Conservation (phyloP, 129 eudicot genomes). For the Centrapalus pauciflorus region DNA sequence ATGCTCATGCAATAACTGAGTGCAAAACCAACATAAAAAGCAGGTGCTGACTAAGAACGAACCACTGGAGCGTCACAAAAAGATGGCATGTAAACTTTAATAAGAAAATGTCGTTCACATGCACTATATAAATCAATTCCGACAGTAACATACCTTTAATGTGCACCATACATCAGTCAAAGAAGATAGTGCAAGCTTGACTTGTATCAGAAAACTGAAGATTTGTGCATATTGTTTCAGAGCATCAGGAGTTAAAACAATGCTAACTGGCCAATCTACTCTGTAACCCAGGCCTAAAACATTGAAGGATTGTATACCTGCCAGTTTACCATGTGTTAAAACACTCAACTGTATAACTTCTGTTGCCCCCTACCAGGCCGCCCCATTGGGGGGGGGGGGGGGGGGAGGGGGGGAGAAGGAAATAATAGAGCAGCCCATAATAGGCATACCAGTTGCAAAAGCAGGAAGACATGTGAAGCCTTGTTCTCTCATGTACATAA, state of each 20-base stretch:
- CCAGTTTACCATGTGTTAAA: neutral
- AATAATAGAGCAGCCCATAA: neutral
- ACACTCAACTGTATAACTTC: too few relatives aligned
- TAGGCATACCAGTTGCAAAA: slow-evolving; percentile 44
- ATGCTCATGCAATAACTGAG: too few relatives aligned
- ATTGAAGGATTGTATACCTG: slow-evolving; percentile 59
- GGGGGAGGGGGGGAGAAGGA: neutral
- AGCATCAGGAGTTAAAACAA: slow-evolving; percentile 51
- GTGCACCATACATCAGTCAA: slow-evolving; percentile 62
- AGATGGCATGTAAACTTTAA: too few relatives aligned
- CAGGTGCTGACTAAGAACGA: too few relatives aligned
- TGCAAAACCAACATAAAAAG: neutral
- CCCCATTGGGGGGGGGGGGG: neutral
- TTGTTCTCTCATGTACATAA: slow-evolving; percentile 35
- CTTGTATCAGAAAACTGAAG: slow-evolving; percentile 59
- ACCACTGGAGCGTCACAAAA: too few relatives aligned
- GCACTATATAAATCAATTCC: too few relatives aligned
- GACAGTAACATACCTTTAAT: slow-evolving; percentile 43
- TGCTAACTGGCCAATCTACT: slow-evolving; percentile 72
- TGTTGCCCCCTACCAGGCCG: too few relatives aligned
- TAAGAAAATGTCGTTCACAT: too few relatives aligned
- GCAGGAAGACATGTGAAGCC: slow-evolving; percentile 21
- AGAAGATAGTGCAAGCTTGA: slow-evolving; percentile 64
- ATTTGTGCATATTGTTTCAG: slow-evolving; percentile 53
- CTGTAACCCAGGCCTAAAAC: slow-evolving; percentile 65